Base-by-base conservation (phyloP, 305 asterid species). In the Fraxinus paxiana region DNA sequence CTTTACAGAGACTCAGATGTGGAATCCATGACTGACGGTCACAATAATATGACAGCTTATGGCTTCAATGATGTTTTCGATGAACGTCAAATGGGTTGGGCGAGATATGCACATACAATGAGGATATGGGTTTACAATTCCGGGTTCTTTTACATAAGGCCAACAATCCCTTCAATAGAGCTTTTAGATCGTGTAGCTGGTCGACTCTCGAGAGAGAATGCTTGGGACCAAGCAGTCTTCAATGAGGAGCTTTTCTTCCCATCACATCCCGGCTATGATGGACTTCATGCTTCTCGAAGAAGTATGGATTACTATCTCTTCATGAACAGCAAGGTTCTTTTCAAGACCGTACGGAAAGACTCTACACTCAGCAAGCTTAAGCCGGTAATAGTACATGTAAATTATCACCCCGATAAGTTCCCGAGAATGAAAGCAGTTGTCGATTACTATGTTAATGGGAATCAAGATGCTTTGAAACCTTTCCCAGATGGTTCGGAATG, bases 11-110 rank as follows among this genome's bases (percentile, higher is more conserved):
- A 91, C 83, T 88, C 91, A 0, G 94, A 91, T 24, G 88, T 91
- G 82, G 94, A 91, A 78, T 89, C 90, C 72, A 91, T 91, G 94
- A 78, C 91, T 1, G 92, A 91, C 28, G 94, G 92, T 2, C 92
- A 89, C 71, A 28, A 86, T 77, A 89, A 89, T 76, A 65, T 46
- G 79, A 91, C 91, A 5, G 91, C 92, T 22, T 89, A 91, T 43
- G 92, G 94, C 28, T 88, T 43, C 51, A n/a, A 86, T 43, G 87
- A 89, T 30, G 89, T 88, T 48, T 86, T 77, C 37, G 92, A 91
- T 38, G 94, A 91, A 35, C 91, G 89, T 41, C 46, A 30, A 76
- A 86, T 91, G 94, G 90, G 92, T 31, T 89, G 90, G 91, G 88
- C 91, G 2, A 85, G 92, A 38, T 87, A 83, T 13, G 90, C 88